Percentiles rank a stretch among this genome's conserved stretches.
phyloP scores from a whole-genome alignment of 148 eudicot genomes.

The Rhododendron ferrugineum region DNA sequence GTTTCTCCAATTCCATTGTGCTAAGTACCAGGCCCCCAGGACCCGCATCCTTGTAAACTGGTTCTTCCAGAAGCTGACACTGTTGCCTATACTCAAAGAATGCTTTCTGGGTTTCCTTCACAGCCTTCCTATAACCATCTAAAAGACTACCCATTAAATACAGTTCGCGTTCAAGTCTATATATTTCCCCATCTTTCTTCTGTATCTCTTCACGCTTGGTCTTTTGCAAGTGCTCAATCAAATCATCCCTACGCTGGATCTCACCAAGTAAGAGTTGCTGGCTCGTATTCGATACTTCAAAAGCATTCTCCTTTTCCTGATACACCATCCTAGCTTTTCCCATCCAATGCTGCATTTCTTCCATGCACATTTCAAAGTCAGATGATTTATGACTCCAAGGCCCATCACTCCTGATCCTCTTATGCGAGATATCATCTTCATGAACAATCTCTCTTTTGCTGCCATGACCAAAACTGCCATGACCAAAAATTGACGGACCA shows the following conservation, averaged over 20 bases:
- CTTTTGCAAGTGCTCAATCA: constrained; percentile 45
- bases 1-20: constrained; percentile 57
- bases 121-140: constrained; percentile 65
- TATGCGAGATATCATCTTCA: constrained; percentile 42
- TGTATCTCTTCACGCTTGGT: constrained; percentile 43
- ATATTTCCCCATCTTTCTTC: constrained; percentile 39
- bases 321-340: constrained; percentile 39
- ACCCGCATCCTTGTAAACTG: constrained; percentile 79
- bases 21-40: constrained; percentile 75
- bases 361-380: constrained; percentile 43
- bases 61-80: constrained; percentile 49
- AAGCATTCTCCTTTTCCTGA: constrained; percentile 29
- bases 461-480: constrained; percentile 26
- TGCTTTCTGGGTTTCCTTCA: constrained; percentile 46
- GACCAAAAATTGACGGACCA: constrained; percentile 38
- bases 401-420: constrained; percentile 53
- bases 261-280: constrained; percentile 41
- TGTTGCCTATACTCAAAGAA: constrained; percentile 59
- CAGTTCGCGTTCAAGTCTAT: constrained; percentile 66
- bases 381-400: constrained; percentile 39
- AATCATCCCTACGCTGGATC: constrained; percentile 30
- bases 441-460: constrained; percentile 52
- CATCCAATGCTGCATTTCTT: constrained; percentile 35
- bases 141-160: constrained; percentile 58
- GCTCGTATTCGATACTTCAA: constrained; percentile 22